Conservation (phyloP, 2,329 filamentous ascomycete genomes). For the Acephala macrosclerotiorum region DNA sequence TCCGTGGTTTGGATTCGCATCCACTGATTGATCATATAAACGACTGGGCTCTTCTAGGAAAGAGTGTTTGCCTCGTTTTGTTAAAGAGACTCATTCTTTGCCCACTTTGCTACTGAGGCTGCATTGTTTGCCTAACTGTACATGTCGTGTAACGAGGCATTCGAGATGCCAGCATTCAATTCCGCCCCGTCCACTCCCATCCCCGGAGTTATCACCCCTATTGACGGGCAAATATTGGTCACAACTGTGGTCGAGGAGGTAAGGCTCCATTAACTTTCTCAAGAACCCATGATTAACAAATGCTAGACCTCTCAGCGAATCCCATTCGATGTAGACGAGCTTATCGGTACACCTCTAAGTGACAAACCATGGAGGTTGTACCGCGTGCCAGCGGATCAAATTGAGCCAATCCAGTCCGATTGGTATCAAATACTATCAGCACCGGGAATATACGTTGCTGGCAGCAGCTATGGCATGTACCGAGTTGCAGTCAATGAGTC, state of each 20-base stretch:
- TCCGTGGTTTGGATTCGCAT: no score
- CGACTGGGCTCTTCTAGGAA: not conserved
- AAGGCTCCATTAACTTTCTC: constrained; percentile 15
- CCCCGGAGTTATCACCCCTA: not conserved
- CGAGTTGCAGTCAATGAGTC: constrained; percentile 16
- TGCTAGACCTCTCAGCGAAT: constrained; percentile 16
- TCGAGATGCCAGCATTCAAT: constrained; percentile 13
- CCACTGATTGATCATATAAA: constrained; percentile 14
- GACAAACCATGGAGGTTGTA: constrained; percentile 17
- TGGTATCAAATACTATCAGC: constrained; percentile 19
- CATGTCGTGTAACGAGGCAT: constrained; percentile 1
- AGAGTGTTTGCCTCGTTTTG: constrained; percentile 10
- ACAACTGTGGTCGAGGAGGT: constrained; percentile 13
- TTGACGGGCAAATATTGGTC: constrained; percentile 14
- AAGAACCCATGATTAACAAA: constrained; percentile 20
- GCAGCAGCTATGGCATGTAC: constrained; percentile 15
- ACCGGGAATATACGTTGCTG: constrained; percentile 20
- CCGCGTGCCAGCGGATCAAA: constrained; percentile 14
- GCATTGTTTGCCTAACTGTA: constrained; percentile 7
- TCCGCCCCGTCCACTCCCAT: constrained; percentile 2
- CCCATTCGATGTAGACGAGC: constrained; percentile 17
- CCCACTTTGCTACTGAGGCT: constrained; percentile 3
- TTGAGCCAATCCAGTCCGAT: constrained; percentile 17
- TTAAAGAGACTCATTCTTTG: constrained; percentile 16
- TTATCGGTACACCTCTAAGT: constrained; percentile 23